phyloP scores from a whole-genome alignment of 2,329 filamentous ascomycete species.

The Alternaria rosae region DNA sequence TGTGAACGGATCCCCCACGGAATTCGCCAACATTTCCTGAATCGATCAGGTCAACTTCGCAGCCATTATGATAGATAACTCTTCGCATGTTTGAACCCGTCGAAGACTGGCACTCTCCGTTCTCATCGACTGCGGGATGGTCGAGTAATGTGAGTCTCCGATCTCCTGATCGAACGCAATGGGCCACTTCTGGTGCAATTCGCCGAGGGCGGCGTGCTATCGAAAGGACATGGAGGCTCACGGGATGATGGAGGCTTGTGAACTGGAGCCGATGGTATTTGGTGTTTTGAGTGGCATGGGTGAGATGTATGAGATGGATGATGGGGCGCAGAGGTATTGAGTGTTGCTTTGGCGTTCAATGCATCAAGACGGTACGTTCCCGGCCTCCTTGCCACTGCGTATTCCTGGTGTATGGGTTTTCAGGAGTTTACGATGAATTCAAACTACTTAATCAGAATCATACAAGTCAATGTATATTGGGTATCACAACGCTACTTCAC shows the following conservation, averaged over 20 bases:
- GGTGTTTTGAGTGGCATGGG: neutral
- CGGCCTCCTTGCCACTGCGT: neutral
- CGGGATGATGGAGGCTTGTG: neutral
- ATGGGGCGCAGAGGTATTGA: neutral
- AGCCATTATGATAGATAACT: neutral
- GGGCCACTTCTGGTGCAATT: neutral
- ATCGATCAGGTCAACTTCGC: neutral
- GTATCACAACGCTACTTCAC: slow-evolving; percentile 11
- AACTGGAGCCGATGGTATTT: neutral
- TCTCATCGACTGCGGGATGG: neutral
- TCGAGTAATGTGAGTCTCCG: neutral
- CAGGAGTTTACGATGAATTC: neutral
- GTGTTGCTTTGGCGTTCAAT: neutral
- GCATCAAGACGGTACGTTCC: neutral
- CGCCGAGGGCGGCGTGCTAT: neutral
- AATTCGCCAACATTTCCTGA: neutral
- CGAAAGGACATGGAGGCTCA: neutral
- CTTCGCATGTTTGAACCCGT: neutral
- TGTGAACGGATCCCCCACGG: neutral
- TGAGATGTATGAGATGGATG: neutral
- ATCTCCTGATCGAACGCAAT: neutral
- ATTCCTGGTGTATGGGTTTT: neutral
- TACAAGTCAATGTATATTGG: neutral
- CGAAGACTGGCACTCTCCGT: neutral
- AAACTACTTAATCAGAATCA: neutral